A percentile compares a stretch with the other conserved stretches of the same genome.
Evolutionary conservation across 306 rosid species (phyloP).

Genomic region (Trifolium fragiferum): DNA sequence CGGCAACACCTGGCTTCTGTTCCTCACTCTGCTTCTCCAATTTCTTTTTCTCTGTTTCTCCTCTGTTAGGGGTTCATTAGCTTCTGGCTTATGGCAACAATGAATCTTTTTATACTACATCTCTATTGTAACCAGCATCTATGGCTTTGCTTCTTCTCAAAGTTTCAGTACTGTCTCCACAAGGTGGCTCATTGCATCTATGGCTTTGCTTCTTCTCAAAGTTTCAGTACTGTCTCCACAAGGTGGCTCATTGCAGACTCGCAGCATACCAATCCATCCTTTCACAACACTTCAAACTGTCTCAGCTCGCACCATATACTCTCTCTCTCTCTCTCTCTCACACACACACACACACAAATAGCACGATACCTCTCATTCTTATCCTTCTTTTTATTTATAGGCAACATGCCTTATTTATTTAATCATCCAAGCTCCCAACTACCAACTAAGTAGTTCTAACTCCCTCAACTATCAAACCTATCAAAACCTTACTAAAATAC

Average conservation of each 20-base stretch:
- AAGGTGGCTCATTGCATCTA: neutral
- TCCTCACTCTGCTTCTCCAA: neutral
- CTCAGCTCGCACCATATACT: neutral
- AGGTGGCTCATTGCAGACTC: neutral
- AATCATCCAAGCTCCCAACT: neutral
- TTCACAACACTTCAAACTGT: neutral
- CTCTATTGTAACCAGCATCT: neutral
- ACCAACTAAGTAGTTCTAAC: neutral
- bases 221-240: neutral
- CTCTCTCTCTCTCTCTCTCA: neutral
- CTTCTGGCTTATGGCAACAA: neutral
- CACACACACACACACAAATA: neutral
- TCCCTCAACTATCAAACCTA: neutral
- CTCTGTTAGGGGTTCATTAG: neutral
- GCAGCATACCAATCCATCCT: neutral
- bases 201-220: neutral
- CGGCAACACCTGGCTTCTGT: neutral
- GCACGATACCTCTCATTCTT: neutral
- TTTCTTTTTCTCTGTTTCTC: neutral
- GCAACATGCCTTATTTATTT: neutral
- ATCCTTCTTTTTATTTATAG: neutral
- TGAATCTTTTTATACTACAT: neutral
- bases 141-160: neutral
- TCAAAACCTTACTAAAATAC: conserved; percentile 26
- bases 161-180: neutral